Base-by-base conservation (phyloP, 305 asterid species). In the Withania somnifera region DNA sequence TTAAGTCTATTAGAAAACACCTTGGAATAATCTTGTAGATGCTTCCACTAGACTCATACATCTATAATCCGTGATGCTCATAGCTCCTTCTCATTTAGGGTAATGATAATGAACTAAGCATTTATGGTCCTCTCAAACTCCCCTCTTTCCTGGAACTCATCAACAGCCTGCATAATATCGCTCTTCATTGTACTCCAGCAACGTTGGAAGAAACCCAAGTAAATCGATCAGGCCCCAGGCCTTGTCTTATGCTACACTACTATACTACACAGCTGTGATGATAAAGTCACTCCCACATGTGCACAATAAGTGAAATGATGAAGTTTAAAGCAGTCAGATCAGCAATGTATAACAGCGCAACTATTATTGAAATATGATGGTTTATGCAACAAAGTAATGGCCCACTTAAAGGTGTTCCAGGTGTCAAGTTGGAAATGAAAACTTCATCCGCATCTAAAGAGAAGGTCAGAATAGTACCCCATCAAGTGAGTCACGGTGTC, bases 401-500 rank as follows among this genome's bases (percentile, higher is more conserved):
- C 54, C 2, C 30, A 40, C 15, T 32, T 68, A 40, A 68, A 20
- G 32, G 54, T 68, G 52, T 2, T 68, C 47, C 24, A 57, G 54
- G 52, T 50, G 69, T 61, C 47, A 83, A 81, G 11, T 28, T 32
- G 60, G 68, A 81, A 53, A 53, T 45, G 4, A 24, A 20, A 32
- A 38, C 7, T 45, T 40, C 53, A 11, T 28, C 8, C 1, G n/a
- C 79, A 73, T 61, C 38, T 45, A 52, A 9, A 17, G 56, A 36
- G 51, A 80, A 73, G 79, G 17, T 73, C 26, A 60, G 42, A 47
- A 30, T 36, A 69, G 89, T 91, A 94, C 99, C 80, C 76, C 90
- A 85, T 93, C 96, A 88, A 96, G 87, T 66, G 99, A 93, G 83
- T 91, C 97, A 38, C 94, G 91, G 34, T 88, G 92, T 85, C 97